Base-by-base conservation (phyloP, 495 filamentous ascomycete genomes). In the Thermothielavioides terrestris region DNA sequence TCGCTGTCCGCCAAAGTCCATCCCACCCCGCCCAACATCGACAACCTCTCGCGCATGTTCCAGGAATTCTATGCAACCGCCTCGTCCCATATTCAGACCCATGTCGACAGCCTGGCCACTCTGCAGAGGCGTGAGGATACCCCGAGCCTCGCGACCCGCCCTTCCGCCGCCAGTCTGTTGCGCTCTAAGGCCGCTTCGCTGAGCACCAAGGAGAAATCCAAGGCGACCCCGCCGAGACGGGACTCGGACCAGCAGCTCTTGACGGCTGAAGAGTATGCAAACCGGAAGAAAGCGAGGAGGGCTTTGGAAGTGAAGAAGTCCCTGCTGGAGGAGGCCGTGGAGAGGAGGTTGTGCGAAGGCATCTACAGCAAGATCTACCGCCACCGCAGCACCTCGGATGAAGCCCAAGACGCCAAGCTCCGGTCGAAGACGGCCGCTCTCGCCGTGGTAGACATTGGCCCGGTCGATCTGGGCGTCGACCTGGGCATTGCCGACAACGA, bases 351-450 rank as follows among this genome's bases (percentile, higher is more conserved):
- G 9, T 95, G 89, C 63, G 88, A 95, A 62, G 77, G 78, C 25
- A 79, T 97, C 18, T 96, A 97, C 58, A 77, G 81, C 49, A 81
- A 84, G 38, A 82, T 97, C 59, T 99, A 88, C 80, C 80, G 90
- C 34, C 92, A 99, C 63, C 82, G 83, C 44, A 92, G 76, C 57
- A 94, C 91, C 2, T 77, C 97, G 63, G 92, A 99, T 64, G 92
- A 97, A 62, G 89, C 91, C 7, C 77, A 91, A 55, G 92, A 99
- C 63, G 89, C 94, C 58, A 97, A 94, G 60, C 70, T 99, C 49
- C 81, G 92, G 23, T 97, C 94, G 2, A 90, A 94, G 55, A 96
- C 89, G 6, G 94, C 92, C 18, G 90, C 92, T 0, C 71, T 99
- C 38, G 77, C 85, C 21, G 75, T 99, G 17, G 87, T 97, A 3